Evolutionary conservation across 1,284 basidiomycete species (phyloP), one percentile per base, ranked within the genome.

Genomic region (Takashimella koratensis): DNA sequence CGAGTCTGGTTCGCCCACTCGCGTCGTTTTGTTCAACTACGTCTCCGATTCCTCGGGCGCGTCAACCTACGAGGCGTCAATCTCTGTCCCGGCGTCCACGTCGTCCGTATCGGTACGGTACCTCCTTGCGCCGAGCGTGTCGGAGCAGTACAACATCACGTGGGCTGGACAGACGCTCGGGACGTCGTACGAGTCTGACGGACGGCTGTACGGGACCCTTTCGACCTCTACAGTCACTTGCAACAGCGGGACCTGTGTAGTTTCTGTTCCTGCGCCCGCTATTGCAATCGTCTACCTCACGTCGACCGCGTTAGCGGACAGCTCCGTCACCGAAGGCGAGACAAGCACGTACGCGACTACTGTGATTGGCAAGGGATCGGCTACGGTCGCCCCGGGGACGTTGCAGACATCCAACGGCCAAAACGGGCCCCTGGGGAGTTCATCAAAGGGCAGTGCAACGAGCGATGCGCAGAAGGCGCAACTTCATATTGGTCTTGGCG

Each of bases 111-210:
- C 54, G 2, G 66, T 60, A 11, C 66, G 78, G 45, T 81, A 80
- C 59, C 60, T 81, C 45, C 48, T 66, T 16, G 77, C 79, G 4
- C 46, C 64, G 0, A 67, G 78, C 0, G 83, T 87, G 2, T 76
- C 81, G 3, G 80, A 83, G 57, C 87, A 86, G 65, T 79, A 78
- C 58, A 85, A 87, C 69, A 83, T 87, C 62, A 86, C 84, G 1
- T 90, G 87, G 87, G 79, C 79, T 5, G 81, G 81, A 45, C 75
- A 90, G 81, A 88, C 85, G 0, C 82, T 88, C 54, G 87, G 87
- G 16, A 76, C 72, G 5, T 76, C 74, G 20, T 88, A 86, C 68
- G 70, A 77, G 36, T 83, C 82, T 1, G 86, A 86, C 61, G 88
- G 88, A 0, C 80, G 83, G 27, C 77, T 83, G 11, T 73, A 77